A percentile compares a stretch with the other conserved stretches of the same genome.
Conservation (phyloP, 345 rosid genomes). For the Lumnitzera racemosa region DNA sequence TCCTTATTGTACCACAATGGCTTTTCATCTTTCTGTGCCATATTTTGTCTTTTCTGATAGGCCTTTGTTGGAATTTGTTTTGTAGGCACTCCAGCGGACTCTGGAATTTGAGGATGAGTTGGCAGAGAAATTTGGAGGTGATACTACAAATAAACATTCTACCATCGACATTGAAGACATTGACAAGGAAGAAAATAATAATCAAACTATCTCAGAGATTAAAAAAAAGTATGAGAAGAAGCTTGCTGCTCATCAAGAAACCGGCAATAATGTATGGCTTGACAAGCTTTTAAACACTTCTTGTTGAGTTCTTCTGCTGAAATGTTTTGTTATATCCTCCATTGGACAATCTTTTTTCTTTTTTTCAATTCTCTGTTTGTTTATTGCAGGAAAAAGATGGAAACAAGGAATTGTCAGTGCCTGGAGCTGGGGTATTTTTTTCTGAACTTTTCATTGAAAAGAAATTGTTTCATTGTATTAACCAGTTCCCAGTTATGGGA, state of each 20-base stretch:
- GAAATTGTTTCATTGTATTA: neutral
- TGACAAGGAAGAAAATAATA: conserved; percentile 51
- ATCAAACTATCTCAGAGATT: conserved; percentile 72
- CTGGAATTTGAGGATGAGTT: conserved; percentile 92
- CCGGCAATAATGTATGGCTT: conserved; percentile 41
- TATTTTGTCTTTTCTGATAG: conserved; percentile 1
- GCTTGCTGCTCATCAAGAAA: conserved; percentile 77
- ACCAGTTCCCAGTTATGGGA: no score
- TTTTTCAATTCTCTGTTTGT: conserved; percentile 7
- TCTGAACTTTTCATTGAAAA: conserved; percentile 1
- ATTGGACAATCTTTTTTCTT: neutral
- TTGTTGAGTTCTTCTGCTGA: neutral
- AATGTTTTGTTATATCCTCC: neutral
- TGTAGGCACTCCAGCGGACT: conserved; percentile 88
- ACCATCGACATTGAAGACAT: conserved; percentile 76
- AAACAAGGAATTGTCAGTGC: conserved; percentile 70
- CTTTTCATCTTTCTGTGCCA: conserved; percentile 2
- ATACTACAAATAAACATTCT: conserved; percentile 48
- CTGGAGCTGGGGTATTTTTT: conserved; percentile 88
- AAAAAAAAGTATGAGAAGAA: conserved; percentile 90
- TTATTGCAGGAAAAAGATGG: conserved; percentile 62
- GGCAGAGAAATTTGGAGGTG: conserved; percentile 95
- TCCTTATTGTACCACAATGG: no score
- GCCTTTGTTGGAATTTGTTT: conserved; percentile 10
- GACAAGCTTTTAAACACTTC: neutral